Evolutionary conservation across 192 early-diverging fungal genomes (phyloP).

Genomic region (Borealophlyctis nickersoniae): DNA sequence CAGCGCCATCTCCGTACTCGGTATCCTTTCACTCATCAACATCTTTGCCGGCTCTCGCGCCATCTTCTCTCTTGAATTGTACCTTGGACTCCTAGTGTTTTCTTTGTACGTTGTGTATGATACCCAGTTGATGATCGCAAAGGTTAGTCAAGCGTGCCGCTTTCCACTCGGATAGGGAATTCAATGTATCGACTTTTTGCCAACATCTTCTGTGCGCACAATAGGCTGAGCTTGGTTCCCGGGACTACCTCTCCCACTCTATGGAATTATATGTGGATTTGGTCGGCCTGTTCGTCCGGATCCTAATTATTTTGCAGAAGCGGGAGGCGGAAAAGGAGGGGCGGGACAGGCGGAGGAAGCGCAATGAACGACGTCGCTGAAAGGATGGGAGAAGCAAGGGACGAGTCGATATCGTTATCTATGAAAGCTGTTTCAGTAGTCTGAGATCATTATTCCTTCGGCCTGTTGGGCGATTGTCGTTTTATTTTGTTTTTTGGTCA

Average conservation of each 20-base stretch:
- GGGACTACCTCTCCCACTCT: constrained; percentile 35
- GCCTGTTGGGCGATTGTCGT: too few species aligned
- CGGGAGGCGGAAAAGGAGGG: constrained; percentile 29
- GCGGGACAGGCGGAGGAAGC: constrained; percentile 10
- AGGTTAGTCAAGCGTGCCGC: constrained; percentile 6
- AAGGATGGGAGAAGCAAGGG: too few species aligned
- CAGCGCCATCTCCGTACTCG: constrained; percentile 30
- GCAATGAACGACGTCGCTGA: constrained; percentile 15
- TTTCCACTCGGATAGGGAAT: too few species aligned
- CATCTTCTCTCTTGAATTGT: constrained; percentile 47
- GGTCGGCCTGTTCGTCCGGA: constrained; percentile 49
- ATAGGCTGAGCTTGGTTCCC: constrained; percentile 29
- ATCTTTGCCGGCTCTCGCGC: constrained; percentile 33
- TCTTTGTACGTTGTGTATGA: constrained; percentile 52
- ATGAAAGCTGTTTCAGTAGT: too few species aligned
- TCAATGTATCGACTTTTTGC: too few species aligned
- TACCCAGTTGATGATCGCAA: constrained; percentile 54
- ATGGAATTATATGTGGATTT: constrained; percentile 49
- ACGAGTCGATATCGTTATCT: too few species aligned
- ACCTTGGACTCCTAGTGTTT: constrained; percentile 50
- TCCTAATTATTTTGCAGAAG: constrained; percentile 40
- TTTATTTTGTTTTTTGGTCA: too few species aligned
- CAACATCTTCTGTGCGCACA: neutral
- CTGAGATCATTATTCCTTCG: too few species aligned
- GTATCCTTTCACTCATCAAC: constrained; percentile 39